phyloP scores from a whole-genome alignment of 148 eudicot species.

The Gaultheria prostrata region DNA sequence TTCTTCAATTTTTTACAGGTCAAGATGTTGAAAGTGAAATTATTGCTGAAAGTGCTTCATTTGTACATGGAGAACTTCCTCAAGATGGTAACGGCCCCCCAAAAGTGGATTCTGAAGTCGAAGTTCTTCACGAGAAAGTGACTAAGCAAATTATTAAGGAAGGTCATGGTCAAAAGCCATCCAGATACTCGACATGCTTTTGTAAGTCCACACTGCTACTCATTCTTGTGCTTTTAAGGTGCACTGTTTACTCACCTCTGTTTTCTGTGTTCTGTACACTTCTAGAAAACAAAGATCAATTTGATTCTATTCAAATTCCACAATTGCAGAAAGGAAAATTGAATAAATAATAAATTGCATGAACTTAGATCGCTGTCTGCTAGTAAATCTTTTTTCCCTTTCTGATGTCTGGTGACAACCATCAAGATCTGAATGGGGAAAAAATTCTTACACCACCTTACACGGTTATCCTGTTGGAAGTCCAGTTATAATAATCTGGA shows the following conservation, averaged over 20 bases:
- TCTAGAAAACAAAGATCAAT: not conserved
- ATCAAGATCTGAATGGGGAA: not conserved
- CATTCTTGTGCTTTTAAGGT: slow-evolving; percentile 1
- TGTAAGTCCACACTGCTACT: slow-evolving; percentile 40
- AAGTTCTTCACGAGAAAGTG: slow-evolving; percentile 81
- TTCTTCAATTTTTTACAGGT: slow-evolving; percentile 30
- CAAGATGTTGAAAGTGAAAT: slow-evolving; percentile 54
- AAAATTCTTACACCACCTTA: not conserved
- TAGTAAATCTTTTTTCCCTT: not conserved
- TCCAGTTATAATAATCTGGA: not conserved
- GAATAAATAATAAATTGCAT: not conserved
- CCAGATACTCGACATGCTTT: slow-evolving; percentile 97
- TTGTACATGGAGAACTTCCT: slow-evolving; percentile 57
- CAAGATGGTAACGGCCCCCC: slow-evolving; percentile 72
- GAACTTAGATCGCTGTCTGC: not conserved
- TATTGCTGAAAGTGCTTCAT: slow-evolving; percentile 58
- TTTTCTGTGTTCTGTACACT: not conserved
- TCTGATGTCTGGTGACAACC: not conserved
- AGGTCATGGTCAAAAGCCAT: slow-evolving; percentile 94
- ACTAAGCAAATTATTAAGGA: slow-evolving; percentile 85
- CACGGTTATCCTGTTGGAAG: not conserved
- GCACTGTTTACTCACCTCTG: not conserved
- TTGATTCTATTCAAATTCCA: not conserved
- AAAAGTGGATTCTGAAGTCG: slow-evolving; percentile 61
- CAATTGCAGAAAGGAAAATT: not conserved